Evolutionary conservation across 352 stramenopile genomes (phyloP).

Genomic region (Globisporangium mamillatum): DNA sequence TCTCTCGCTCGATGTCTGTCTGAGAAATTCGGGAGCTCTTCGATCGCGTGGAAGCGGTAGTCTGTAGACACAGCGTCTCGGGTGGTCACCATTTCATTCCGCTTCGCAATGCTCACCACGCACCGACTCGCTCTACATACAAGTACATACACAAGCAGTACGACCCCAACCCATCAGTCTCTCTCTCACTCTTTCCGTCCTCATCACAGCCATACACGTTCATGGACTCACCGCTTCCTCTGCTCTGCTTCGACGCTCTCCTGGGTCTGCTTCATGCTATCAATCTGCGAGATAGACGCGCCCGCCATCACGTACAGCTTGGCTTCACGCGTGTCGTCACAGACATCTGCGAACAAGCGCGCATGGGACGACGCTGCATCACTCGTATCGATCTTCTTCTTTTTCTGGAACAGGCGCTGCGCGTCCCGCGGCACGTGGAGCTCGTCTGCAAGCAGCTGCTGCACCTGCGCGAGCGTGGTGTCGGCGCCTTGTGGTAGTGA

Average conservation of each 20-base stretch:
- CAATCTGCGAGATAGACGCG: slow-evolving; percentile 40
- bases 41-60: slow-evolving; percentile 74
- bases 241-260: slow-evolving; percentile 33
- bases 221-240: slow-evolving; percentile 37
- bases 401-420: slow-evolving; percentile 61
- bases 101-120: slow-evolving; percentile 54
- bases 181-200: neutral
- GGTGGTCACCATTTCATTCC: slow-evolving; percentile 39
- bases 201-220: neutral
- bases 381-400: slow-evolving; percentile 41
- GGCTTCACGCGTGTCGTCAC: slow-evolving; percentile 20
- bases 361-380: slow-evolving; percentile 2
- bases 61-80: slow-evolving; percentile 37
- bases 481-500: slow-evolving; percentile 18
- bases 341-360: slow-evolving; percentile 24
- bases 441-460: slow-evolving; percentile 29
- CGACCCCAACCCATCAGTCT: slow-evolving; percentile 1
- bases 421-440: slow-evolving; percentile 33
- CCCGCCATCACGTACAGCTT: slow-evolving; percentile 47
- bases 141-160: neutral
- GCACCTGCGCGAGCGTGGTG: slow-evolving; percentile 37
- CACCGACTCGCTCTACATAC: slow-evolving; percentile 39
- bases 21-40: slow-evolving; percentile 54
- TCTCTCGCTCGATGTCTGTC: slow-evolving; percentile 53
- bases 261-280: slow-evolving; percentile 50